phyloP scores from a whole-genome alignment of 257 asterid genomes.

The Ligustrum vulgare region DNA sequence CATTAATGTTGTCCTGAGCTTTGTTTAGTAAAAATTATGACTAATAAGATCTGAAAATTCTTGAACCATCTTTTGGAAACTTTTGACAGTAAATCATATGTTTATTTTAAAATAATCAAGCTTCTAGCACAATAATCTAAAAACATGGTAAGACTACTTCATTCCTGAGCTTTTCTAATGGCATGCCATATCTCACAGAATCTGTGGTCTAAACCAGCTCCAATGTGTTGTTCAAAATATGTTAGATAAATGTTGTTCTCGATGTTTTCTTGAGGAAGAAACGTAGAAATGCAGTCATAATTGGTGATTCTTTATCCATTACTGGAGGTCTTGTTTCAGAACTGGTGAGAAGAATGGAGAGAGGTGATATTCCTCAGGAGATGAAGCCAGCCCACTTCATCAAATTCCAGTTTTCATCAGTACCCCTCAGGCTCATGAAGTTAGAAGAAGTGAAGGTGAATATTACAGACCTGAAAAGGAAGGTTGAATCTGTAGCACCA shows the following conservation, averaged over 20 bases:
- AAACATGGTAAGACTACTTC: too few relatives aligned
- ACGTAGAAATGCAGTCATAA: constrained; percentile 48
- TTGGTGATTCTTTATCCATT: constrained; percentile 42
- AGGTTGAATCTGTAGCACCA: constrained; percentile 50
- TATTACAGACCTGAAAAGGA: constrained; percentile 57
- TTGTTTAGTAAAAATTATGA: too few relatives aligned
- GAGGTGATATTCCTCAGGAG: constrained; percentile 58
- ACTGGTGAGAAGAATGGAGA: constrained; percentile 43
- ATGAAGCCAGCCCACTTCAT: constrained; percentile 45
- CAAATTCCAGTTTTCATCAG: constrained; percentile 55
- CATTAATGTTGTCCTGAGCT: too few relatives aligned
- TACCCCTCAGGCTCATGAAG: constrained; percentile 59
- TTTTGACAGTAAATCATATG: too few relatives aligned
- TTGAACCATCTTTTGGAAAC: too few relatives aligned
- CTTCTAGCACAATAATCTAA: too few relatives aligned
- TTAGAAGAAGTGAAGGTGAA: constrained; percentile 62
- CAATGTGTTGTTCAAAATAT: too few relatives aligned
- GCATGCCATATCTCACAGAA: too few relatives aligned
- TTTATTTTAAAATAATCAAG: too few relatives aligned
- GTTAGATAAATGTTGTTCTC: constrained; percentile 32
- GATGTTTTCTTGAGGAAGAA: constrained; percentile 43
- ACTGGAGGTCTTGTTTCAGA: constrained; percentile 48
- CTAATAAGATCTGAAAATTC: too few relatives aligned
- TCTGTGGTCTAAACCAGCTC: too few relatives aligned
- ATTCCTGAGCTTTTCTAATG: too few relatives aligned